Evolutionary conservation across 352 stramenopile genomes (phyloP).

Genomic region (Phytopythium litorale): DNA sequence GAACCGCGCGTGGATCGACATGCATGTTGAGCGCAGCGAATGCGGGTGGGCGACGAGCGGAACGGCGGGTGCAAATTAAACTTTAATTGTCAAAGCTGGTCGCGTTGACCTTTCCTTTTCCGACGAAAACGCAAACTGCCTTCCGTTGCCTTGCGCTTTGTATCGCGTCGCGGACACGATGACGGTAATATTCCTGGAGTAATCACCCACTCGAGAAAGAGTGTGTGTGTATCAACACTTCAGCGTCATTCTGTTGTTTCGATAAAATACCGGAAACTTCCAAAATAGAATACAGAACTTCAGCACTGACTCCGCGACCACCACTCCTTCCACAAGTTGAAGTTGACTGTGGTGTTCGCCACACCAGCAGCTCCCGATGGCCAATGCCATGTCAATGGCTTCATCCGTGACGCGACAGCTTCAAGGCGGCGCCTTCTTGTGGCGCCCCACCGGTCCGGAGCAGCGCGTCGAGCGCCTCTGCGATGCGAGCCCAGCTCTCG

Average conservation of each 20-base stretch:
- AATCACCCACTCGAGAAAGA: background rate
- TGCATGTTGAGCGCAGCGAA: too few species aligned
- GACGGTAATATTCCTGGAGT: background rate
- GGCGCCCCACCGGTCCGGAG: background rate
- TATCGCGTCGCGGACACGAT: background rate
- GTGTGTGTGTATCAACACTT: background rate
- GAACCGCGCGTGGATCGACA: too few species aligned
- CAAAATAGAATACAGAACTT: background rate
- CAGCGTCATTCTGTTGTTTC: background rate
- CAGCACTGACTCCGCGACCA: background rate
- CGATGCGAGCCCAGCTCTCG: constrained; percentile 53
- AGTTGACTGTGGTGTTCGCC: background rate
- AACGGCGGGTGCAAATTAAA: background rate
- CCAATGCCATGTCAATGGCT: too few species aligned
- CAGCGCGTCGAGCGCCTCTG: constrained; percentile 53
- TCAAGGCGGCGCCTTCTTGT: background rate
- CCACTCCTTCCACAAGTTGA: background rate
- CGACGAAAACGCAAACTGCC: too few species aligned
- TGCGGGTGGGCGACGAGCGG: too few species aligned
- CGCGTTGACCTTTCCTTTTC: background rate
- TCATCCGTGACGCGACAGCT: background rate
- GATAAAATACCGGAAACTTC: background rate
- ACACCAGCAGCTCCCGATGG: background rate
- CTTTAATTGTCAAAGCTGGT: background rate
- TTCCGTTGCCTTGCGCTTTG: background rate